Evolutionary conservation across 139 green algal genomes (phyloP), one percentile per base, ranked within the genome.

Genomic region (Chlorella sp.): DNA sequence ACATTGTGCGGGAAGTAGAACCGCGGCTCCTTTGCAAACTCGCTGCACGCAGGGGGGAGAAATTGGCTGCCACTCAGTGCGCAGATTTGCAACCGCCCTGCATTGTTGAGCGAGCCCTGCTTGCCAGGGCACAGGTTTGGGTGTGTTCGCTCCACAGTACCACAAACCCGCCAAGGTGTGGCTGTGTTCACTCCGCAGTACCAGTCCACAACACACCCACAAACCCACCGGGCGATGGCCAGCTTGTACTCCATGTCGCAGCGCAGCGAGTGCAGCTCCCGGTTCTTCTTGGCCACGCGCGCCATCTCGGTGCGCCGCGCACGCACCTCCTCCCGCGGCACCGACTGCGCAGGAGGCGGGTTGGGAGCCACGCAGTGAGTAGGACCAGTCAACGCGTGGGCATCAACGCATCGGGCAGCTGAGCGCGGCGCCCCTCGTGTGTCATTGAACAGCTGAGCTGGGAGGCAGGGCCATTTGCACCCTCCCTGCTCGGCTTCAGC

Each of bases 1-100:
- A 98, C 46, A 84, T 95, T 97, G 92, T 99, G 96, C 1, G 96
- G 96, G 81, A 94, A 97, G 88, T 95, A 99, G 89, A 99, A 94
- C 11, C 56, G 41, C 0, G 81, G 74, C 85, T 95, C 89, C 54
- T 90, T 67, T 4, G 58, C 70, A 80, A 93, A 95, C 67, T 93
- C 84, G 22, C 76, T 84, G 79, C 79, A 40, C 38, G 11, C 11
- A 5, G 36, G 36, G 56, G 28, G 38, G 7, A 56, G 76, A 4
- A 34, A 68, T 34, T 11, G 46, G 11, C n/a, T n/a, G n/a, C n/a
- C n/a, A n/a, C n/a, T n/a, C n/a, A n/a, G n/a, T n/a, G n/a, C n/a
- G n/a, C n/a, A n/a, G n/a, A n/a, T n/a, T n/a, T n/a, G n/a, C n/a
- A n/a, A n/a, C n/a, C n/a, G n/a, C n/a, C n/a, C n/a, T n/a, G n/a